Evolutionary conservation across 371 early-diverging fungal species (phyloP).

Genomic region (Rhizopus microsporus): DNA sequence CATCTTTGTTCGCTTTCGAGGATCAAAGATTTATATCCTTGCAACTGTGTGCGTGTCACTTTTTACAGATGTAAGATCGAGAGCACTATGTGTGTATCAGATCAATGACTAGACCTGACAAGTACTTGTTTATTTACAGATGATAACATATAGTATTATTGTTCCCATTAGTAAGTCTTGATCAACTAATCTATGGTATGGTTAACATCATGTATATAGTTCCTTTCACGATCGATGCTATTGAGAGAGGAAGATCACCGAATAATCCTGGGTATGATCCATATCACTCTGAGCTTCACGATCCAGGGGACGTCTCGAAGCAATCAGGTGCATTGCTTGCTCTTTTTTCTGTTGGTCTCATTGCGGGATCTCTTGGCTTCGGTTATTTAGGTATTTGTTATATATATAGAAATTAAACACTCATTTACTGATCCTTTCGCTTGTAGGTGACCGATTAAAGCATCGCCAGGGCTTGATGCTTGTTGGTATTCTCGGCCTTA

Average conservation of each 20-base stretch:
- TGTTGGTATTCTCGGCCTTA: slow-evolving; percentile 49
- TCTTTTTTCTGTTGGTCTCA: slow-evolving; percentile 60
- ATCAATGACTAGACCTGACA: background rate
- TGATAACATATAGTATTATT: slow-evolving; percentile 71
- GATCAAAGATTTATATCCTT: slow-evolving; percentile 33
- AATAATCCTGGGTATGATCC: slow-evolving; percentile 6
- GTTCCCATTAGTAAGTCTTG: slow-evolving; percentile 63
- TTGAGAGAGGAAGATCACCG: slow-evolving; percentile 24
- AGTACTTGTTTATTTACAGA: slow-evolving; percentile 41
- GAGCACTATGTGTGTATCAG: background rate
- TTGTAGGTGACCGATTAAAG: slow-evolving; percentile 26
- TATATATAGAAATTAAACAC: slow-evolving; percentile 25
- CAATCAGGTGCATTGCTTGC: slow-evolving; percentile 73
- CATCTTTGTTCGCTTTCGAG: slow-evolving; percentile 24
- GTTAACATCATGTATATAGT: slow-evolving; percentile 23
- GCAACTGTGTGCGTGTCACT: slow-evolving; percentile 36
- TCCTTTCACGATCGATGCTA: slow-evolving; percentile 65
- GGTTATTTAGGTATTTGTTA: slow-evolving; percentile 44
- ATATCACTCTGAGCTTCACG: slow-evolving; percentile 8
- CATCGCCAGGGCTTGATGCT: slow-evolving; percentile 58
- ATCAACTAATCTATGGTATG: background rate
- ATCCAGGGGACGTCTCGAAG: slow-evolving; percentile 43
- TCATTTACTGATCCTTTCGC: background rate
- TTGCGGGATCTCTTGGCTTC: slow-evolving; percentile 67
- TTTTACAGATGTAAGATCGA: slow-evolving; percentile 36